phyloP scores from a whole-genome alignment of 2,329 filamentous ascomycete species.

The Trichoderma semiorbis region DNA sequence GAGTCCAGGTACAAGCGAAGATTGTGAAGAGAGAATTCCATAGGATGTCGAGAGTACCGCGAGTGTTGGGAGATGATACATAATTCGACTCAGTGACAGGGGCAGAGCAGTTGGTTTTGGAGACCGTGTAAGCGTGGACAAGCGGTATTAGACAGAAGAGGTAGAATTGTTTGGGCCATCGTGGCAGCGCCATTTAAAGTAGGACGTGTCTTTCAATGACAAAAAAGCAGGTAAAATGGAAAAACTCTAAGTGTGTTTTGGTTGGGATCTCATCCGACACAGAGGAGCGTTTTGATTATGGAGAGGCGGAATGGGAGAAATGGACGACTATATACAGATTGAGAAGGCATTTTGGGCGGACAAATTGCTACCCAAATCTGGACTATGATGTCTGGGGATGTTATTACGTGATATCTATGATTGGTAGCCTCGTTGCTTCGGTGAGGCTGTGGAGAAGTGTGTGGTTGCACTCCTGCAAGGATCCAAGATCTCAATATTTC shows the following conservation, averaged over 20 bases:
- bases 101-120: not conserved
- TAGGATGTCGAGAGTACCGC: not conserved
- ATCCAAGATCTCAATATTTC: not conserved
- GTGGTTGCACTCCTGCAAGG: not conserved
- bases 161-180: fast-evolving
- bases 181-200: too few species aligned
- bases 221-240: too few species aligned
- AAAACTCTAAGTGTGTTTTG: too few species aligned
- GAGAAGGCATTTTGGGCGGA: not conserved
- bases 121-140: not conserved
- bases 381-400: not conserved
- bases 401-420: not conserved
- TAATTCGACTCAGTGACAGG: not conserved
- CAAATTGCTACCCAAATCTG: not conserved
- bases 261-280: not conserved
- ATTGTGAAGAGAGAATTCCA: conserved; percentile 1
- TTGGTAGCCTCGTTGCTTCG: not conserved
- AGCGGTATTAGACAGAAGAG: not conserved
- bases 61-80: not conserved
- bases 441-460: not conserved
- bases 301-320: not conserved
- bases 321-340: not conserved
- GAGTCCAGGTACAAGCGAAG: not conserved
- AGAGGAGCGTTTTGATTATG: not conserved
- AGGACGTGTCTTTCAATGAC: too few species aligned